Evolutionary conservation across 257 asterid genomes (phyloP), one percentile per base, ranked within the genome.

Genomic region (Plantago major): DNA sequence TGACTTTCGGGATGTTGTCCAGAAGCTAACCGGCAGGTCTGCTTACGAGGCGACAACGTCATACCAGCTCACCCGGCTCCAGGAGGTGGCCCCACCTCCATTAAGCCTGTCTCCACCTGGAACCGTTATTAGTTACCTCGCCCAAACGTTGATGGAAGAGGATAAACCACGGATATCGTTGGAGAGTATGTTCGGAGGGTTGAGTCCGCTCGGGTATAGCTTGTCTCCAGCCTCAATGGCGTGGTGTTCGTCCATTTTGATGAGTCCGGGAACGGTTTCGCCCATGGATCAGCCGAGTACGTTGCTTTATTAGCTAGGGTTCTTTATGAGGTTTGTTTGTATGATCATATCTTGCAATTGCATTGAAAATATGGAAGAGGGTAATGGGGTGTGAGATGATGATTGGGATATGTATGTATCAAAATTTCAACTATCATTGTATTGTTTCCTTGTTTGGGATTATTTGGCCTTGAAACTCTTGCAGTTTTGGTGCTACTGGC

Each of bases 71-170:
- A 49, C 62, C 54, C 54, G 76, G 55, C 63, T 74, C 66, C 73
- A 62, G 76, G 79, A 79, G 74, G 86, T 76, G 71, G 88, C 94
- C 28, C 97, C 95, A 42, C 88, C 95, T 0, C 86, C 89, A 1
- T 82, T 89, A 6, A 75, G 76, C 58, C 78, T 83, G 19, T 53
- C 80, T 49, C 74, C 42, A 44, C 57, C 40, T 33, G 5, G 40
- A 33, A 33, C 6, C 3, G 40, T 33, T 33, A 33, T 33, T 33
- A 33, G 40, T 33, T 1, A 33, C 40, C 7, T 7, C 40, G 40
- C 40, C 6, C 40, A 33, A 33, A 16, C 48, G 28, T 11, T 4
- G 53, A 44, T 22, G 10, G 68, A 14, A 46, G 65, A 40, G 22
- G 18, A 11, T 69, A 48, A 22, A 62, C 66, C 19, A 47, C 55